Conservation (phyloP, 371 early-diverging fungal genomes). For the Rhizopus microsporus region DNA sequence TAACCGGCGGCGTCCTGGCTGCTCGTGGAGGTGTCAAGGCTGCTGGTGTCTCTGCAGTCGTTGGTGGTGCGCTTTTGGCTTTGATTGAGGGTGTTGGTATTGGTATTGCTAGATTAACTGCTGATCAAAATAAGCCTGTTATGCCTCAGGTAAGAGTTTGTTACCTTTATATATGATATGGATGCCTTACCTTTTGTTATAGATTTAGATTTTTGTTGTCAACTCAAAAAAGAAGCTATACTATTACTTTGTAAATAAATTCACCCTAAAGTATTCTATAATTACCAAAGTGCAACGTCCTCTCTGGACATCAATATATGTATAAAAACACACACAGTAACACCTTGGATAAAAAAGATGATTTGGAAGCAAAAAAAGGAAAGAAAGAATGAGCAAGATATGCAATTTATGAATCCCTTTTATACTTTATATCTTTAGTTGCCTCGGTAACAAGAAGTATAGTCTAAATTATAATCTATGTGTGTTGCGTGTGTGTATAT, state of each 20-base stretch:
- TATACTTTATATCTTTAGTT: too few species aligned
- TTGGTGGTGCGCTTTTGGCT: conserved; percentile 91
- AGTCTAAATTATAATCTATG: too few species aligned
- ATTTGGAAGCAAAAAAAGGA: conserved; percentile 5
- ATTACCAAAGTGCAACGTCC: too few species aligned
- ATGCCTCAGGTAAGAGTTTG: conserved; percentile 55
- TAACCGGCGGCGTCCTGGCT: conserved; percentile 94
- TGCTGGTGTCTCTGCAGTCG: conserved; percentile 80
- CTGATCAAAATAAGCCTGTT: conserved; percentile 61
- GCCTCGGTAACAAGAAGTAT: too few species aligned
- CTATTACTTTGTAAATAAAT: too few species aligned
- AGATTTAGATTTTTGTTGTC: neutral
- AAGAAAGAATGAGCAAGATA: neutral
- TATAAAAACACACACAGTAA: too few species aligned
- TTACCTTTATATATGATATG: neutral
- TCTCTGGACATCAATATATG: too few species aligned
- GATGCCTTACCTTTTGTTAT: neutral
- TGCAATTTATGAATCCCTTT: too few species aligned
- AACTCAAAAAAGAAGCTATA: too few species aligned
- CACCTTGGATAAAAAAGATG: neutral
- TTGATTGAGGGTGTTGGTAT: conserved; percentile 94
- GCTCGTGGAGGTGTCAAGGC: conserved; percentile 90
- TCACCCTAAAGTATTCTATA: too few species aligned
- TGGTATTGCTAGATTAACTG: conserved; percentile 63
- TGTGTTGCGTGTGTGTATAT: too few species aligned